A percentile compares a stretch with the other conserved stretches of the same genome.
Evolutionary conservation across 1,284 basidiomycete genomes (phyloP).

Genomic region (Xerocomus nothofagi): DNA sequence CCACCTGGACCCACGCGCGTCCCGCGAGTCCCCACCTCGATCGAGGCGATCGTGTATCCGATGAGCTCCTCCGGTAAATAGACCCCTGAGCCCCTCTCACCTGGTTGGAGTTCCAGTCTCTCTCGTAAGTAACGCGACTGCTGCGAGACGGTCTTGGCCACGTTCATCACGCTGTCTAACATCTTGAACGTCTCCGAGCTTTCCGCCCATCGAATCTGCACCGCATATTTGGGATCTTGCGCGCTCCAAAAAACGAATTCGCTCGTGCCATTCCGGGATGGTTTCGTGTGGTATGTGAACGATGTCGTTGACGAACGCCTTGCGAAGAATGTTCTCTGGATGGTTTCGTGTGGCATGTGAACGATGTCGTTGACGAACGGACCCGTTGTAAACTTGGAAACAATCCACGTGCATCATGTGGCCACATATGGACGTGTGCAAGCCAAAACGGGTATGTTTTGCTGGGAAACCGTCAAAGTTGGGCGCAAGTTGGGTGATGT

Average conservation of each 20-base stretch:
- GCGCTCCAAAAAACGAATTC: constrained; percentile 85
- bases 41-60: constrained; percentile 83
- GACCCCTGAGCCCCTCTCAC: constrained; percentile 73
- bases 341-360: constrained; percentile 92
- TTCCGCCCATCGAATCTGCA: constrained; percentile 52
- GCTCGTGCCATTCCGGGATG: constrained; percentile 79
- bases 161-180: constrained; percentile 74
- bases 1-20: constrained; percentile 44
- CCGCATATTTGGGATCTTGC: constrained; percentile 68
- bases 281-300: constrained; percentile 87
- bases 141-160: constrained; percentile 67
- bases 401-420: constrained; percentile 98
- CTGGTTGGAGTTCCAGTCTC: constrained; percentile 67
- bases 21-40: constrained; percentile 82
- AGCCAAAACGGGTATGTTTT: constrained; percentile 76
- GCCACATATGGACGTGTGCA: constrained; percentile 89
- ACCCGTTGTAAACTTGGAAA: constrained; percentile 88
- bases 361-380: constrained; percentile 87
- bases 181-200: constrained; percentile 66
- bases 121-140: constrained; percentile 76
- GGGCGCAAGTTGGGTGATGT: constrained; percentile 44
- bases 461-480: constrained; percentile 78
- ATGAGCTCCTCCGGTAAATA: constrained; percentile 89
- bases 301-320: constrained; percentile 94
- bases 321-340: constrained; percentile 88